Conservation (phyloP, 1,139 yeast species). For the Blastobotrys capitulatus region DNA sequence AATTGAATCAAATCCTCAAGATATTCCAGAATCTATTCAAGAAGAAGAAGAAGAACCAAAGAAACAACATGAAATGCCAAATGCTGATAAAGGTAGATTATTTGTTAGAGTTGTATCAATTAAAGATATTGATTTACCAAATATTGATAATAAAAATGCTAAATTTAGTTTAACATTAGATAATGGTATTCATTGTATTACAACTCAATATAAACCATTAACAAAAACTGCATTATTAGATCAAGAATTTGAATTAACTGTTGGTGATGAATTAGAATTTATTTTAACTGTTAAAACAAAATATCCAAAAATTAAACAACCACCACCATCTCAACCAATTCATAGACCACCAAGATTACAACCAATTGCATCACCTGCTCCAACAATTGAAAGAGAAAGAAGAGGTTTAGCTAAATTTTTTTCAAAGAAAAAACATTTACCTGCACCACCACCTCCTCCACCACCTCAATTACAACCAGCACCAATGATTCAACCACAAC, state of each 20-base stretch:
- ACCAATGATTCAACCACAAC: slow-evolving; percentile 10
- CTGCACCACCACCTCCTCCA: slow-evolving; percentile 10
- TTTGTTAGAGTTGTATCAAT: slow-evolving; percentile 63
- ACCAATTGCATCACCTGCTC: slow-evolving; percentile 3
- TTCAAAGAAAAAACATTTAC: slow-evolving; percentile 16
- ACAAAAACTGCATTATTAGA: slow-evolving; percentile 45
- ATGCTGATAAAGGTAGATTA: slow-evolving; percentile 62
- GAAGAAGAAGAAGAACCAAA: not conserved
- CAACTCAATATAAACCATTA: slow-evolving; percentile 59
- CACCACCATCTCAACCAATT: slow-evolving; percentile 12
- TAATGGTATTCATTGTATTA: slow-evolving; percentile 82
- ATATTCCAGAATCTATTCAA: not conserved
- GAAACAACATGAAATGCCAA: slow-evolving; percentile 21
- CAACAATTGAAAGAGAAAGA: not conserved
- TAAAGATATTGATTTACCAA: slow-evolving; percentile 51
- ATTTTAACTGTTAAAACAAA: slow-evolving; percentile 65
- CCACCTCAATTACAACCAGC: slow-evolving; percentile 11
- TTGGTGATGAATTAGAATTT: slow-evolving; percentile 59
- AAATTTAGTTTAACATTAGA: slow-evolving; percentile 70
- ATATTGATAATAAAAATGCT: slow-evolving; percentile 52
- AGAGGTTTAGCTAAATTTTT: slow-evolving; percentile 19
- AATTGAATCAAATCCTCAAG: slow-evolving; percentile 9
- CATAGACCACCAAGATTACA: slow-evolving; percentile 14
- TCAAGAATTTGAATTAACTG: slow-evolving; percentile 82
- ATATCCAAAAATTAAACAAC: slow-evolving; percentile 44